phyloP scores from a whole-genome alignment of 768 basidiomycete species.

The Hysterangium stoloniferum region DNA sequence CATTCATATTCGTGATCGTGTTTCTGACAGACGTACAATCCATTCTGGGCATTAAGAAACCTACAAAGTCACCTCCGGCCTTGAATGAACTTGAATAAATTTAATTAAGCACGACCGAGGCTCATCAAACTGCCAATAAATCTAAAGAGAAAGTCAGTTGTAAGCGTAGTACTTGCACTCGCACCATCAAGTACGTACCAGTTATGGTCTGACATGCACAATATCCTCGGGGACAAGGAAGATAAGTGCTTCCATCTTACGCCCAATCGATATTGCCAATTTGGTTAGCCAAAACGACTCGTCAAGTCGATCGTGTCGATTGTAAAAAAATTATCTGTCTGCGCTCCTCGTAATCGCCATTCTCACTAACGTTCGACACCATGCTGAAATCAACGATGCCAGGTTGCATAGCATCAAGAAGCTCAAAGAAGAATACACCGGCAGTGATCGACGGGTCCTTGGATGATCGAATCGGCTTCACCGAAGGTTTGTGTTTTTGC shows the following conservation, averaged over 20 bases:
- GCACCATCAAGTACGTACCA: slow-evolving; percentile 60
- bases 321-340: slow-evolving; percentile 88
- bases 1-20: no score
- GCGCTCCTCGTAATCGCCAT: slow-evolving; percentile 76
- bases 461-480: slow-evolving; percentile 77
- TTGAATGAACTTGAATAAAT: no score
- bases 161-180: background rate
- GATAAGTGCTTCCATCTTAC: slow-evolving; percentile 94
- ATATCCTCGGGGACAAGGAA: slow-evolving; percentile 97
- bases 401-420: slow-evolving; percentile 84
- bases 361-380: slow-evolving; percentile 54
- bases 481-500: slow-evolving; percentile 53
- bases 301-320: no score
- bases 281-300: no score
- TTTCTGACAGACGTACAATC: no score
- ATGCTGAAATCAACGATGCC: slow-evolving; percentile 91
- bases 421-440: slow-evolving; percentile 87
- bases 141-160: slow-evolving; percentile 76
- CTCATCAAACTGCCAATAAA: slow-evolving; percentile 93
- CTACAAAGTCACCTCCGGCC: no score
- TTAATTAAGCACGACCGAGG: no score
- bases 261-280: slow-evolving; percentile 95
- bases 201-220: slow-evolving; percentile 84
- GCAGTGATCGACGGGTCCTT: slow-evolving; percentile 88
- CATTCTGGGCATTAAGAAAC: no score